Conservation (phyloP, 768 basidiomycete genomes). For the Mycena albidolilacea region DNA sequence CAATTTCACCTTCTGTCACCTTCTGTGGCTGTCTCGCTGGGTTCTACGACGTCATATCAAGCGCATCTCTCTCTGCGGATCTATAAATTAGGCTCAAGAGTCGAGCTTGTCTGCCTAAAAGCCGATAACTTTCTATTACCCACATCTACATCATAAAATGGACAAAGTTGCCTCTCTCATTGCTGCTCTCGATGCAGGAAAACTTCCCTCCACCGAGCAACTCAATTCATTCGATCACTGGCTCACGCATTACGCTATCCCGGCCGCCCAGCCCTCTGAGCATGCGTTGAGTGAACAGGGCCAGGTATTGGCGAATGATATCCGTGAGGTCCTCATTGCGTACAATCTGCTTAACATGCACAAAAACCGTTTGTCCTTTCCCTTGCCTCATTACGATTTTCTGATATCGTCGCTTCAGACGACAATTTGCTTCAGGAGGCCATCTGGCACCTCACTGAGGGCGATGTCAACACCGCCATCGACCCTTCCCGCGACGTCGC, state of each 20-base stretch:
- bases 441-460: constrained; percentile 62
- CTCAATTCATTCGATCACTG: constrained; percentile 55
- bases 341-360: constrained; percentile 57
- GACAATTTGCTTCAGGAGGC: constrained; percentile 64
- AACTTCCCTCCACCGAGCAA: constrained; percentile 63
- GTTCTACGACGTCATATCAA: constrained; percentile 6
- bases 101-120: no score
- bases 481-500: not conserved
- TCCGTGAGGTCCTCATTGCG: constrained; percentile 58
- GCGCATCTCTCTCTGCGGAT: not conserved
- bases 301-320: constrained; percentile 49
- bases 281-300: constrained; percentile 59
- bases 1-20: no score
- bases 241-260: constrained; percentile 51
- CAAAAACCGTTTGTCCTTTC: constrained; percentile 58
- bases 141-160: constrained; percentile 47
- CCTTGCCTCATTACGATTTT: not conserved
- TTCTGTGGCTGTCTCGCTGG: no score
- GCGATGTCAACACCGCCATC: constrained; percentile 45
- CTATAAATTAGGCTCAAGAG: no score
- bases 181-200: constrained; percentile 67
- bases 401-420: constrained; percentile 44
- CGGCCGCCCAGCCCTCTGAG: constrained; percentile 48
- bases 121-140: not conserved
- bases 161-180: constrained; percentile 59